These are phyloP conservation scores for Raffaelea albimanens DNA, from an alignment of 2,329 filamentous ascomycete genomes.

Conservation along the genomic window DNA sequence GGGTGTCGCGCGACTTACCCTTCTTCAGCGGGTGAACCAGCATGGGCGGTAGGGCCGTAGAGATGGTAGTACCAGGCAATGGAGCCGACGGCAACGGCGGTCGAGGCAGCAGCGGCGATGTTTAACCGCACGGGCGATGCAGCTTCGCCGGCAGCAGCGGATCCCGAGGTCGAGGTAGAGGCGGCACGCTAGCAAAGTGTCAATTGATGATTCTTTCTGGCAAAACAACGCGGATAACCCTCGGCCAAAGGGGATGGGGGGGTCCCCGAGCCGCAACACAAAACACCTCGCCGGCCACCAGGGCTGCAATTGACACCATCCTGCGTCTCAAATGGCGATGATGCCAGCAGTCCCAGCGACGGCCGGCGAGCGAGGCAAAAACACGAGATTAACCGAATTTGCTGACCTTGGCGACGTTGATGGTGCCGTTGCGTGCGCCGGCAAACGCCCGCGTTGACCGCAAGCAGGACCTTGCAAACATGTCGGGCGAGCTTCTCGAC, in stretches of 20 bases:
- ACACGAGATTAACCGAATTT: conserved; percentile 28
- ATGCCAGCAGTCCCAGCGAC: not conserved
- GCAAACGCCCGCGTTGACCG: conserved; percentile 80
- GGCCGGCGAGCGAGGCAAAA: not conserved
- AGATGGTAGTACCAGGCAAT: conserved; percentile 97
- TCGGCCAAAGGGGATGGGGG: no score
- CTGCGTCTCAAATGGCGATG: not conserved
- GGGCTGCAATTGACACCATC: no score
- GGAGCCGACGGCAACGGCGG: conserved; percentile 76
- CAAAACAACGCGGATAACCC: no score
- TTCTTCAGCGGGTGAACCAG: conserved; percentile 91
- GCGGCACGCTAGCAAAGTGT: conserved; percentile 43
- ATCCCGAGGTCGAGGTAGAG: conserved; percentile 65
- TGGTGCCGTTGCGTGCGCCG: conserved; percentile 63
- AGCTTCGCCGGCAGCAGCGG: conserved; percentile 45
- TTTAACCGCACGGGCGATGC: conserved; percentile 71
- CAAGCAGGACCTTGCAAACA: conserved; percentile 90
- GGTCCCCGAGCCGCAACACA: no score
- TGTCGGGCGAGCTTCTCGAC: conserved; percentile 48
- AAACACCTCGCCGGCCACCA: no score
- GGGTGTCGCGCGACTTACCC: conserved; percentile 60
- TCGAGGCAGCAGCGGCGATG: conserved; percentile 77
- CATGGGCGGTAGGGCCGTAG: conserved; percentile 79
- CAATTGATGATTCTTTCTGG: not conserved
- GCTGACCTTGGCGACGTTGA: conserved; percentile 60